These are phyloP conservation scores for Ustanciosporium gigantosporum DNA, from an alignment of 1,284 basidiomycete genomes.

Conservation along the genomic window DNA sequence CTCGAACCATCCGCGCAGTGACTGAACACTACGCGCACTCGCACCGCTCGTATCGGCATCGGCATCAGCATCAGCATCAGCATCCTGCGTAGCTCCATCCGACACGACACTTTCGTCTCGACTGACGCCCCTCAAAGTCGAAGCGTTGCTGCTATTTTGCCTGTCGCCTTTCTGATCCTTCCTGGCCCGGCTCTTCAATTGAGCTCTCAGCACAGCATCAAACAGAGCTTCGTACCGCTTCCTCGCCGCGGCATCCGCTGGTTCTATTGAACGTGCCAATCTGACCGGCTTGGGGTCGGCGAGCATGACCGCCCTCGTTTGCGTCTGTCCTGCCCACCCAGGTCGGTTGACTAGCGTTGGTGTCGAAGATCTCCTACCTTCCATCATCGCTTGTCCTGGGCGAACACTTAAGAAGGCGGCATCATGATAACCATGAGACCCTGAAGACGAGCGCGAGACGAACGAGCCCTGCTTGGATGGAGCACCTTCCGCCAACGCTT, in stretches of 20 bases:
- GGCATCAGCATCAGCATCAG: not conserved
- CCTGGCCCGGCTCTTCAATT: not conserved
- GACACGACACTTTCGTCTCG: too few relatives aligned
- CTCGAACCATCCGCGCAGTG: conserved; percentile 33
- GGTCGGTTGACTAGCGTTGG: not conserved
- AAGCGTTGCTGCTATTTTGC: conserved; percentile 1
- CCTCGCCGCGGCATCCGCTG: conserved; percentile 5
- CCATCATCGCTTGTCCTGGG: not conserved
- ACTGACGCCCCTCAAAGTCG: not conserved
- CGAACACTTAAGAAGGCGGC: not conserved
- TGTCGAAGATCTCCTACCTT: not conserved
- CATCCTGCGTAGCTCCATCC: not conserved
- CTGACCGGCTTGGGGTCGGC: not conserved
- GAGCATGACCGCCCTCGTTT: not conserved
- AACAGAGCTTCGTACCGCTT: conserved; percentile 21
- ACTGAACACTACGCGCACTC: conserved; percentile 2
- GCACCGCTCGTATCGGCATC: conserved; percentile 1
- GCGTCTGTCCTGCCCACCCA: not conserved
- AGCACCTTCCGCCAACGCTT: conserved; percentile 23
- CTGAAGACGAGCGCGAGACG: not conserved
- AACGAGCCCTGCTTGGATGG: conserved; percentile 15
- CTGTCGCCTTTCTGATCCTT: not conserved
- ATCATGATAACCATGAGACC: not conserved
- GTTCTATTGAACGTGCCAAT: conserved; percentile 2
- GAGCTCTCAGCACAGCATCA: conserved; percentile 1